Evolutionary conservation across 164 flowering plant genomes (phyloP).

Genomic region (Aristolochia fimbriata): DNA sequence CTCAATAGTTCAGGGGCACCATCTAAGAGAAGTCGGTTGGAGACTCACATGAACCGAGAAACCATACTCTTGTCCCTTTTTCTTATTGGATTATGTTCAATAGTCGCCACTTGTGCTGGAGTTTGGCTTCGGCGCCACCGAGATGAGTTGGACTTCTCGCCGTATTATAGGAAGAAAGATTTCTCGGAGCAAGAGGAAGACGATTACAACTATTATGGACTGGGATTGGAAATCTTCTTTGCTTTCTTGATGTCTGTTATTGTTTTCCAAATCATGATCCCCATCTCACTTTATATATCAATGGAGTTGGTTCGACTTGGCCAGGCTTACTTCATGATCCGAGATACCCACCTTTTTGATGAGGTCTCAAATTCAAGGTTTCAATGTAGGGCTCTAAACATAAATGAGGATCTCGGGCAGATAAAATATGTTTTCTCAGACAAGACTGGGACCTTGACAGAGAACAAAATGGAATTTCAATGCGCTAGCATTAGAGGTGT

Average conservation of each 20-base stretch:
- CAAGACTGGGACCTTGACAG: slow-evolving; percentile 96
- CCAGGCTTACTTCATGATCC: slow-evolving; percentile 94
- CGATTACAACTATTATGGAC: slow-evolving; percentile 58
- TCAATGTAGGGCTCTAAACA: slow-evolving; percentile 93
- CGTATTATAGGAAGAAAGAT: slow-evolving; percentile 56
- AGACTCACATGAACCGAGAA: slow-evolving; percentile 82
- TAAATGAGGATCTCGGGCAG: slow-evolving; percentile 98
- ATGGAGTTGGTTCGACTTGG: slow-evolving; percentile 98
- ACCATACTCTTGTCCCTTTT: slow-evolving; percentile 64
- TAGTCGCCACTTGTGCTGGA: slow-evolving; percentile 59
- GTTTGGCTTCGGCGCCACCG: slow-evolving; percentile 66
- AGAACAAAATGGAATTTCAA: slow-evolving; percentile 98
- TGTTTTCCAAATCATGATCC: slow-evolving; percentile 96
- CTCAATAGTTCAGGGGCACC: slow-evolving; percentile 95
- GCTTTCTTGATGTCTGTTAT: slow-evolving; percentile 88
- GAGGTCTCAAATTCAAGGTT: slow-evolving; percentile 68
- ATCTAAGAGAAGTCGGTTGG: slow-evolving; percentile 89
- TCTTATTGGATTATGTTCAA: slow-evolving; percentile 51
- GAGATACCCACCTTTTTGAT: slow-evolving; percentile 55
- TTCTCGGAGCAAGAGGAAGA: slow-evolving; percentile 26
- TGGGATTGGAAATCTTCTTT: slow-evolving; percentile 74
- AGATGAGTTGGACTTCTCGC: slow-evolving; percentile 49
- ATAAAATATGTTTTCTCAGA: slow-evolving; percentile 89
- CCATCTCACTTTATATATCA: slow-evolving; percentile 93
- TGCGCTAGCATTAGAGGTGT: slow-evolving; percentile 84